Base-by-base conservation (phyloP, 352 stramenopile genomes). In the Globisporangium rhizosaccharum region DNA sequence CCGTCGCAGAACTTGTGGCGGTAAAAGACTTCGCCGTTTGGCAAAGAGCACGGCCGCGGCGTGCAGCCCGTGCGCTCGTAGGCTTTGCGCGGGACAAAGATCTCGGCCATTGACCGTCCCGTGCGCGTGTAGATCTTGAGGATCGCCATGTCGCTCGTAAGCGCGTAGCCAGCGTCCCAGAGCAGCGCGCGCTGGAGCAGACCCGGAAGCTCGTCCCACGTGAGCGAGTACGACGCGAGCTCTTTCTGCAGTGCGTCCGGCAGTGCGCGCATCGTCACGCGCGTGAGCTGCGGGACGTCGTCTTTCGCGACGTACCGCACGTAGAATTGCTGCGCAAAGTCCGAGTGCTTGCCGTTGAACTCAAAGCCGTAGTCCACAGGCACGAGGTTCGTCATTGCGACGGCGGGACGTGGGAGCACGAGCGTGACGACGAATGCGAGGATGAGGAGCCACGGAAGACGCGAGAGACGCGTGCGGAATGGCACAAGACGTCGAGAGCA, bases 241-340 rank as follows among this genome's bases (percentile, higher is more conserved):
- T 70, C 45, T 10, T 64, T 45, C 12, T 62, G 53, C 10, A 90
- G 46, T 7, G 65, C 59, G 20, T 44, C 48, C 0, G 77, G 75
- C 14, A 90, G 57, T 6, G 57, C 53, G 3, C 33, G 47, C 10
- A 42, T 53, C 14, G 45, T 54, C 30, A 83, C 52, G 48, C 62
- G 55, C 9, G 45, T 53, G 45, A 87, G 61, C 51, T 73, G 72
- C 26, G 54, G 49, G 12, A 68, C 65, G 2, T 66, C 47, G 36
- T 72, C 71, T 50, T 73, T 65, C n/a, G 63, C 67, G 15, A 67
- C 61, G 57, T 67, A 76, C 25, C 80, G 72, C n/a, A 61, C 23
- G 57, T 87, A 90, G 54, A 65, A 88, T 55, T 88, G 81, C 67
- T 88, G 78, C 20, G 75, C 74, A 46, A 86, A 83, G 69, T 90